Evolutionary conservation across 1,284 basidiomycete species (phyloP), one percentile per base, ranked within the genome.

Genomic region (Trametes sp.): DNA sequence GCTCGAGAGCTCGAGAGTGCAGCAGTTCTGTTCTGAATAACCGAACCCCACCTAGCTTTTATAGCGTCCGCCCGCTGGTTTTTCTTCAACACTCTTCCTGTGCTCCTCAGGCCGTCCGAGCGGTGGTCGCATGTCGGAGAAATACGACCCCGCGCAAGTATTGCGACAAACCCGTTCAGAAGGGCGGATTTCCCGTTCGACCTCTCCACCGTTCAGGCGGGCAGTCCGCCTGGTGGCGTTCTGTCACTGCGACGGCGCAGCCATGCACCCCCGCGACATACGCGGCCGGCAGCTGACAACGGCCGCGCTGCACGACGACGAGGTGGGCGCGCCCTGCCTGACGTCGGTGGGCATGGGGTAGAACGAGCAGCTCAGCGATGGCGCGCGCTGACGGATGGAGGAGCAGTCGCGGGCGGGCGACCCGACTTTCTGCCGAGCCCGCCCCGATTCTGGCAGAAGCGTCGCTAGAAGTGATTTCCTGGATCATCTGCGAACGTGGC

Each of bases 401-500:
- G 48, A 19, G 48, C 28, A 42, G 29, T 33, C 28, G 10, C 9
- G 45, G 45, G 36, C 33, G 28, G 38, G 45, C 26, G 38, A 41
- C 35, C 62, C 65, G 65, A 66, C 57, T 56, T 54, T 63, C 55
- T 46, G 28, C 65, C 65, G 65, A 62, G 26, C 42, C 57, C 44
- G 46, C 58, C 44, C 59, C 59, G 59, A 14, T 36, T n/a, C 29
- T 26, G 23, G 51, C 26, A 33, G 29, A 28, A 24, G 45, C 24
- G 2, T 50, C 52, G 33, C 33, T 29, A 49, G 52, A 23, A 48
- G 52, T 36, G 7, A n/a, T 5, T 16, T 28, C 42, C 36, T 50
- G 45, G 59, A 50, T 60, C 35, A 60, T 49, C 35, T 26, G n/a
- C 48, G 8, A 54, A 36, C 36, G 21, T n/a, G 36, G 9, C 11